A percentile compares a stretch with the other conserved stretches of the same genome.
Evolutionary conservation across 2,329 filamentous ascomycete genomes (phyloP).

Genomic region (Scopulariopsis brevicaulis): DNA sequence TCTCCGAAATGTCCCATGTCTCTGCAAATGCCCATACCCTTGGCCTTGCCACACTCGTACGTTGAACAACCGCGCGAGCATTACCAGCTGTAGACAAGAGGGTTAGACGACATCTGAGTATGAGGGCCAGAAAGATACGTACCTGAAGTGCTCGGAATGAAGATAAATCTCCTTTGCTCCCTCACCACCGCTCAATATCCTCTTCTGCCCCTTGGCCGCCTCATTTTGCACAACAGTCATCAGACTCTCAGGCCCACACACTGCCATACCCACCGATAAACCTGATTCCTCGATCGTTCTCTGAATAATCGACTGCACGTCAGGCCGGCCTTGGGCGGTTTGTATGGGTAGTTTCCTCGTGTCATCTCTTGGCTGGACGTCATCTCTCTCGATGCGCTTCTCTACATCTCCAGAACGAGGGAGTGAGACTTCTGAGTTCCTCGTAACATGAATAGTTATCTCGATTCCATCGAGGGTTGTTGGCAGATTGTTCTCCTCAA

Average conservation of each 20-base stretch:
- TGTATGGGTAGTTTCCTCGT: neutral
- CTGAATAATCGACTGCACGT: neutral
- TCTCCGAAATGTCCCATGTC: too few species aligned
- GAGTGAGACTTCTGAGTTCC: neutral
- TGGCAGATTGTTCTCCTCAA: neutral
- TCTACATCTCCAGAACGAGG: neutral
- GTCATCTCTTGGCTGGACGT: neutral
- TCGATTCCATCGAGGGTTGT: neutral
- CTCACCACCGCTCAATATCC: constrained; percentile 6
- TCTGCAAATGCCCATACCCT: too few species aligned
- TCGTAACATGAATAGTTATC: constrained; percentile 5
- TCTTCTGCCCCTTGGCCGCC: constrained; percentile 11
- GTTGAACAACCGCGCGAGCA: too few species aligned
- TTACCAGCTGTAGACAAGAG: neutral
- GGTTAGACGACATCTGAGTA: neutral
- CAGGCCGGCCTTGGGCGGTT: neutral
- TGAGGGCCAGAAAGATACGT: neutral
- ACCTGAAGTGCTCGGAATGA: constrained; percentile 14
- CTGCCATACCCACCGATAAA: constrained; percentile 10
- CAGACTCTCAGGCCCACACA: constrained; percentile 14
- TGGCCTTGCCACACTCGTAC: too few species aligned
- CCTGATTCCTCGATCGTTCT: neutral
- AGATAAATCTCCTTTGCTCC: constrained; percentile 12
- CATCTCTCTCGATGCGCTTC: neutral
- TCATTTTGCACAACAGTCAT: constrained; percentile 10